Evolutionary conservation across 169 alveolate species (phyloP).

Genomic region (Cryptosporidium tyzzeri): DNA sequence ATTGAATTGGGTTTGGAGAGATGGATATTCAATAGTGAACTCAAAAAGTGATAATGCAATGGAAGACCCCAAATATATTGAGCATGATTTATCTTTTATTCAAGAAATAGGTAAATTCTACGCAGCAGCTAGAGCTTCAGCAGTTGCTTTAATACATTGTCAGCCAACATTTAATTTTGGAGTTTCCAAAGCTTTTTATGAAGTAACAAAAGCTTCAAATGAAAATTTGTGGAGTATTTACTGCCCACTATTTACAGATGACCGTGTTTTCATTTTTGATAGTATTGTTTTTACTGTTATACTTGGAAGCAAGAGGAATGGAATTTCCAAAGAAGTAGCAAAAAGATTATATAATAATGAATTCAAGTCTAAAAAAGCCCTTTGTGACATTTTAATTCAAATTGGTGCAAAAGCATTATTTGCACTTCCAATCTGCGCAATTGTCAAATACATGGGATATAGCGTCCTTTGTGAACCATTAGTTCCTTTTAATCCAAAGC

Average conservation of each 20-base stretch:
- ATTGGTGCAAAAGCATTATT: slow-evolving; percentile 57
- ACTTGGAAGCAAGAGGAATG: slow-evolving; percentile 77
- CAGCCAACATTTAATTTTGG: slow-evolving; percentile 63
- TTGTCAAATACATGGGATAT: slow-evolving; percentile 70
- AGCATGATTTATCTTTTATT: slow-evolving; percentile 40
- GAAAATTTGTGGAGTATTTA: slow-evolving; percentile 77
- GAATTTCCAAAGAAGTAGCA: slow-evolving; percentile 69
- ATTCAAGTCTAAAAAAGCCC: slow-evolving; percentile 55
- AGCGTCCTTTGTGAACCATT: slow-evolving; percentile 65
- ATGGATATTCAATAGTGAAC: slow-evolving; percentile 17
- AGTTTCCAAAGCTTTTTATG: slow-evolving; percentile 48
- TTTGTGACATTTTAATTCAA: slow-evolving; percentile 66
- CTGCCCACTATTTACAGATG: slow-evolving; percentile 81
- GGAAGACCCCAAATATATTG: slow-evolving; percentile 51
- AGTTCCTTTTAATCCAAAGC: slow-evolving; percentile 66
- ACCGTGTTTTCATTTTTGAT: slow-evolving; percentile 80
- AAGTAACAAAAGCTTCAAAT: slow-evolving; percentile 34
- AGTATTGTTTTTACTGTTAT: slow-evolving; percentile 80
- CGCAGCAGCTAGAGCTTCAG: slow-evolving; percentile 61
- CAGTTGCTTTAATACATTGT: slow-evolving; percentile 62
- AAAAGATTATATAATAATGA: slow-evolving; percentile 71
- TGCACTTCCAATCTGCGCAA: slow-evolving; percentile 61
- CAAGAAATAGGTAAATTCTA: slow-evolving; percentile 56
- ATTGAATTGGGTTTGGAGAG: slow-evolving; percentile 61
- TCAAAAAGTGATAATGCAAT: background rate